Percentiles rank a stretch among this genome's conserved stretches.
These are phyloP conservation scores for Hyaloraphidium curvatum DNA, from an alignment of 192 early-diverging fungal genomes.

Conservation along the genomic window DNA sequence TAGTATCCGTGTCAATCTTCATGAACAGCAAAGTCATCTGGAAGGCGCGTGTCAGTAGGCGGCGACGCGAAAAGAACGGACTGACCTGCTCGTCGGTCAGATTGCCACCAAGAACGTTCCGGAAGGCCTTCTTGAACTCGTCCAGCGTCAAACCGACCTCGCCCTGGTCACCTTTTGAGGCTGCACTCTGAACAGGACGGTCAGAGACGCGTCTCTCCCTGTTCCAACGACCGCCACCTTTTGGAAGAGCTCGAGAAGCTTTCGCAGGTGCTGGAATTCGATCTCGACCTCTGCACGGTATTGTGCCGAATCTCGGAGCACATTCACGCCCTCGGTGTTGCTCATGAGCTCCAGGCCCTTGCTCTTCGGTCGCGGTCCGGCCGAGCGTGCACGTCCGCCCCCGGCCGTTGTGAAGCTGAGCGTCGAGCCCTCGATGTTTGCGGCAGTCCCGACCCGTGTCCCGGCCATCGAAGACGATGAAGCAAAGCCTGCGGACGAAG, in stretches of 20 bases:
- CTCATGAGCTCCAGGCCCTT: not conserved
- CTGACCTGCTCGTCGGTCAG: conserved; percentile 24
- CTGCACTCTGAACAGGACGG: not conserved
- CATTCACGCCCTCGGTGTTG: conserved; percentile 9
- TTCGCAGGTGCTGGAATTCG: conserved; percentile 24
- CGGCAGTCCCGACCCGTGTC: too few species aligned
- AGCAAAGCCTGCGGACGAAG: too few species aligned
- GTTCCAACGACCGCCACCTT: not conserved
- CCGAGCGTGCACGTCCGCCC: not conserved
- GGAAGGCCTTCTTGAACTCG: conserved; percentile 28
- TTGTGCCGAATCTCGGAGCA: conserved; percentile 21
- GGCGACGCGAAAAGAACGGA: not conserved
- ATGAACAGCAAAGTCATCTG: conserved; percentile 29
- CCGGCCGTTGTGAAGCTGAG: not conserved
- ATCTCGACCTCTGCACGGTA: conserved; percentile 29
- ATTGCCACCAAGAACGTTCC: conserved; percentile 19
- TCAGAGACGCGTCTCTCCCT: not conserved
- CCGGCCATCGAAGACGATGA: too few species aligned
- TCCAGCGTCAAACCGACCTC: conserved; percentile 8
- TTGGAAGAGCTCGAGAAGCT: conserved; percentile 27
- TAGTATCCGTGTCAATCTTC: conserved; percentile 36
- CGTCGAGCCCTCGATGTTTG: too few species aligned
- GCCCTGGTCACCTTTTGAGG: not conserved
- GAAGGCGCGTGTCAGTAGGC: not conserved
- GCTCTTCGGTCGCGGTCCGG: not conserved